A percentile compares a stretch with the other conserved stretches of the same genome.
Evolutionary conservation across 306 rosid species (phyloP).

Genomic region (Sophora flavescens): DNA sequence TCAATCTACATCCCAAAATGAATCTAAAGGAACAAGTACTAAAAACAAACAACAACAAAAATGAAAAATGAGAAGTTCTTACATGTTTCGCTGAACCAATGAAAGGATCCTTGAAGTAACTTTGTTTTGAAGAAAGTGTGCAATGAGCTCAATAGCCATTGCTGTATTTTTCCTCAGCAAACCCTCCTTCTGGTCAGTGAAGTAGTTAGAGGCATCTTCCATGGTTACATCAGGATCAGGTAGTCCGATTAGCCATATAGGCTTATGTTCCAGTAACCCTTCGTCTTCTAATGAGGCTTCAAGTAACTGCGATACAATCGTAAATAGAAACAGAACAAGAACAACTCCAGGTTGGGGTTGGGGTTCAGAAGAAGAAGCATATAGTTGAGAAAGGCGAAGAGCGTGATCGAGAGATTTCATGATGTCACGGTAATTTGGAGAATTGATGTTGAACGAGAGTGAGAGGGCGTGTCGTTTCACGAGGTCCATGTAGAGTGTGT

Average conservation of each 20-base stretch:
- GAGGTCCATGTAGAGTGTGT: slow-evolving; percentile 79
- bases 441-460: slow-evolving; percentile 61
- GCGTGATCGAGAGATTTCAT: slow-evolving; percentile 66
- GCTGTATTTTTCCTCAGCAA: slow-evolving; percentile 66
- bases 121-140: slow-evolving; percentile 67
- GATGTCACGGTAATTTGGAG: slow-evolving; percentile 57
- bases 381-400: slow-evolving; percentile 64
- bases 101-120: slow-evolving; percentile 74
- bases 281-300: slow-evolving; percentile 86
- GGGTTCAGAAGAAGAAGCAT: slow-evolving; percentile 41
- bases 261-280: slow-evolving; percentile 68
- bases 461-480: slow-evolving; percentile 68
- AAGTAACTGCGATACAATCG: slow-evolving; percentile 71
- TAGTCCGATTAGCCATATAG: slow-evolving; percentile 52
- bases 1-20: neutral
- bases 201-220: slow-evolving; percentile 44
- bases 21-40: neutral
- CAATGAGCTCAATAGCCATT: slow-evolving; percentile 69
- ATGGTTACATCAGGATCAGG: slow-evolving; percentile 58
- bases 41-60: neutral
- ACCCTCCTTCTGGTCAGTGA: slow-evolving; percentile 52
- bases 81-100: slow-evolving; percentile 79
- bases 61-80: slow-evolving; percentile 30
- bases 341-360: slow-evolving; percentile 65
- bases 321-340: slow-evolving; percentile 74